A percentile compares a stretch with the other conserved stretches of the same genome.
phyloP scores from a whole-genome alignment of 768 basidiomycete genomes.

The Phaffia tasmanica region DNA sequence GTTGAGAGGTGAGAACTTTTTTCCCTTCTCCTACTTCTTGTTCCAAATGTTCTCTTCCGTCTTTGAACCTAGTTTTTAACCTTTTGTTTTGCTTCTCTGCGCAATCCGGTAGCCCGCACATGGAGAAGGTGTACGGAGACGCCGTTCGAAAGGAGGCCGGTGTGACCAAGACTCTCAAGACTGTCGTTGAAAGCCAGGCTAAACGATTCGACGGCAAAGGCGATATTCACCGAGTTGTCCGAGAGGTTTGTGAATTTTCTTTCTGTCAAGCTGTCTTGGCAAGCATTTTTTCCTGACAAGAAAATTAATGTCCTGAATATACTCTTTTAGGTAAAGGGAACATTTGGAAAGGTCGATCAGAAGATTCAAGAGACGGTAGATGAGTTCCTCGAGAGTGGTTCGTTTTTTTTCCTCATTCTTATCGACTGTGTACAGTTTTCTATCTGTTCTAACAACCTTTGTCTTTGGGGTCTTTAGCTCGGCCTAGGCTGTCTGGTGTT shows the following conservation, averaged over 20 bases:
- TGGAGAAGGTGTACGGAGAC: constrained; percentile 90
- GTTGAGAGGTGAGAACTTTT: constrained; percentile 68
- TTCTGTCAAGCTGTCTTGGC: neutral
- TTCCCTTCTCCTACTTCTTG: constrained; percentile 22
- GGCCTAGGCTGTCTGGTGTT: constrained; percentile 74
- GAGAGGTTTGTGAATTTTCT: constrained; percentile 43
- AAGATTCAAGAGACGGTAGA: constrained; percentile 87
- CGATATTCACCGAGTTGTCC: constrained; percentile 73
- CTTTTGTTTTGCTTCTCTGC: neutral
- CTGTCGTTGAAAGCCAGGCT: constrained; percentile 72
- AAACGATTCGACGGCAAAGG: constrained; percentile 56
- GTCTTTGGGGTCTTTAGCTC: constrained; percentile 45
- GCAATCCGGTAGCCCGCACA: constrained; percentile 64
- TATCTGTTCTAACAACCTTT: neutral
- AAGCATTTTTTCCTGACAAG: neutral
- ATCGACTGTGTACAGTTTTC: neutral
- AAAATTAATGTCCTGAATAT: neutral
- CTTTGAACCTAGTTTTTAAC: neutral
- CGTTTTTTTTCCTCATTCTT: constrained; percentile 33
- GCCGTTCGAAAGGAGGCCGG: constrained; percentile 90
- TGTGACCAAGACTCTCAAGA: constrained; percentile 95
- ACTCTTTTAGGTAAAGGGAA: constrained; percentile 55
- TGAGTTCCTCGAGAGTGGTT: constrained; percentile 84
- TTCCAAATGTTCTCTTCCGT: neutral
- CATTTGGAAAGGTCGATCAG: constrained; percentile 89